phyloP scores from a whole-genome alignment of 2,329 filamentous ascomycete genomes.

The Teratosphaeria gauchensis region DNA sequence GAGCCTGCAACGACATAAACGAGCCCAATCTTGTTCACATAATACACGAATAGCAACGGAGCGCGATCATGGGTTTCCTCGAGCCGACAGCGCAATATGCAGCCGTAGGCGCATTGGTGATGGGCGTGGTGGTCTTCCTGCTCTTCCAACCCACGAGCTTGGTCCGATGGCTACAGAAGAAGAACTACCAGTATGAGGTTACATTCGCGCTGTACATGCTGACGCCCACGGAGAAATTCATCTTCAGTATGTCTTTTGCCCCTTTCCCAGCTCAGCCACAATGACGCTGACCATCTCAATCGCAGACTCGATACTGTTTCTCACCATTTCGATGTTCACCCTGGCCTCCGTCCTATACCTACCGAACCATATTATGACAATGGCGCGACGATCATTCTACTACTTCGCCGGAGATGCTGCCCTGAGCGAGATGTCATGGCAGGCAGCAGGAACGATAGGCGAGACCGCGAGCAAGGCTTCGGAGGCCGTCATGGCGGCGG shows the following conservation, averaged over 20 bases:
- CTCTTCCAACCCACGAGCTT: slow-evolving; percentile 42
- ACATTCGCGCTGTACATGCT: slow-evolving; percentile 97
- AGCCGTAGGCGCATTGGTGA: slow-evolving; percentile 58
- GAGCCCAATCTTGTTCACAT: not conserved
- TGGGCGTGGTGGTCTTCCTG: slow-evolving; percentile 27
- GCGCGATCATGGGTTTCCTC: not conserved
- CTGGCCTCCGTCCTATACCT: slow-evolving; percentile 88
- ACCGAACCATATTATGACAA: slow-evolving; percentile 75
- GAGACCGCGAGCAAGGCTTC: slow-evolving; percentile 1
- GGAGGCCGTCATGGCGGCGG: slow-evolving; percentile 10
- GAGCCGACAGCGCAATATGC: slow-evolving; percentile 2
- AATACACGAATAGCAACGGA: not conserved
- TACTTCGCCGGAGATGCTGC: slow-evolving; percentile 71
- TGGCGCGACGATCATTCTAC: slow-evolving; percentile 81
- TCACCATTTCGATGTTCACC: slow-evolving; percentile 74
- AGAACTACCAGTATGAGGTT: slow-evolving; percentile 97
- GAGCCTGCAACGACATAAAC: not conserved
- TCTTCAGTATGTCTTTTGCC: slow-evolving; percentile 67
- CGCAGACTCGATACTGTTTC: slow-evolving; percentile 80
- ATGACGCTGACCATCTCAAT: not conserved
- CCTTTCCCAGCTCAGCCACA: not conserved
- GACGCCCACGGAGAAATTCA: slow-evolving; percentile 88
- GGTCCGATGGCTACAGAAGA: slow-evolving; percentile 80
- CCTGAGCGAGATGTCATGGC: slow-evolving; percentile 4
- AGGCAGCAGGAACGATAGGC: slow-evolving; percentile 5